phyloP scores from a whole-genome alignment of 2,329 filamentous ascomycete genomes.

The Ceratocystis papillata region DNA sequence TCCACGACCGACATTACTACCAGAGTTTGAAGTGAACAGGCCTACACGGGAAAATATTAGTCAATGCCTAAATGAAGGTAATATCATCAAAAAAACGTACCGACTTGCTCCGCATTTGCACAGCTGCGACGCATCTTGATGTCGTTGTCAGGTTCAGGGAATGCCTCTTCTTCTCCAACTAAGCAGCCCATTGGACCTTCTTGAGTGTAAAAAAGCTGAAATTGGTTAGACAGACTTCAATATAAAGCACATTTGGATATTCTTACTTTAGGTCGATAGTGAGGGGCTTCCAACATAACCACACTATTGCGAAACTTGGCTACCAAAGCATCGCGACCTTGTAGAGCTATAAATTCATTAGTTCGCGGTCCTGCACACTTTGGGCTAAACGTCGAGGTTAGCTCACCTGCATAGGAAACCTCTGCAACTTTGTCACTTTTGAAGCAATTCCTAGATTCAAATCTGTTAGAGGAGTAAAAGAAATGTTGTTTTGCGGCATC shows the following conservation, averaged over 20 bases:
- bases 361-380: neutral
- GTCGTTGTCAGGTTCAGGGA: slow-evolving; percentile 70
- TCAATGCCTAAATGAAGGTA: neutral
- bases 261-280: slow-evolving; percentile 71
- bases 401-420: slow-evolving; percentile 87
- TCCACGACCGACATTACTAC: neutral
- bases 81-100: slow-evolving; percentile 38
- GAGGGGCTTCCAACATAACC: slow-evolving; percentile 76
- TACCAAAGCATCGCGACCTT: slow-evolving; percentile 80
- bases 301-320: slow-evolving; percentile 96
- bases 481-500: neutral
- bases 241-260: neutral
- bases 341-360: slow-evolving; percentile 53
- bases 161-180: slow-evolving; percentile 61
- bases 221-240: slow-evolving; percentile 15
- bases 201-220: slow-evolving; percentile 43
- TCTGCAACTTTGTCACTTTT: slow-evolving; percentile 77
- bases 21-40: slow-evolving; percentile 56
- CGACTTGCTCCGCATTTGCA: slow-evolving; percentile 76
- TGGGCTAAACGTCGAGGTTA: fast-evolving
- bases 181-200: slow-evolving; percentile 39
- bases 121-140: slow-evolving; percentile 80
- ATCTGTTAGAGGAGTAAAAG: neutral
- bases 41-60: slow-evolving; percentile 37
- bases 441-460: slow-evolving; percentile 56